A percentile compares a stretch with the other conserved stretches of the same genome.
Evolutionary conservation across 495 filamentous ascomycete genomes (phyloP).

Genomic region (Penicillium salamii): DNA sequence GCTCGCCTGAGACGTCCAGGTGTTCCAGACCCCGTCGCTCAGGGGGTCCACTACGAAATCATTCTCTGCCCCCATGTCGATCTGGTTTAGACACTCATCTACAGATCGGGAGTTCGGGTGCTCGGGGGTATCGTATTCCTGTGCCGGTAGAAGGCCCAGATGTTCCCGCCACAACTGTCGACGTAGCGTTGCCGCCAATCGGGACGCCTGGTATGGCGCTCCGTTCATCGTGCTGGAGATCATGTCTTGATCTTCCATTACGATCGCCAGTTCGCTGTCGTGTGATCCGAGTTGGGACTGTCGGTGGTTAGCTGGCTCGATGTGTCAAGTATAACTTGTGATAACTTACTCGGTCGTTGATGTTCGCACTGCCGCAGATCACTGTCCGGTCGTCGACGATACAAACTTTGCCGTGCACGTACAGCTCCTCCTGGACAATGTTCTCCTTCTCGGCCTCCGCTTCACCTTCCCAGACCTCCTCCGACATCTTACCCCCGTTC

Average conservation of each 20-base stretch:
- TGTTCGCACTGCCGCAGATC: slow-evolving; percentile 84
- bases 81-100: slow-evolving; percentile 67
- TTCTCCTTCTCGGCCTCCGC: slow-evolving; percentile 74
- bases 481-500: slow-evolving; percentile 57
- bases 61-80: slow-evolving; percentile 60
- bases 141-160: slow-evolving; percentile 75
- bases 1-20: slow-evolving; percentile 74
- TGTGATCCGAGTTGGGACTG: slow-evolving; percentile 82
- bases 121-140: slow-evolving; percentile 64
- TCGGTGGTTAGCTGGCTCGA: slow-evolving; percentile 8
- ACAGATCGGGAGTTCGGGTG: slow-evolving; percentile 84
- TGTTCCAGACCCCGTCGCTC: slow-evolving; percentile 75
- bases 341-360: slow-evolving; percentile 74
- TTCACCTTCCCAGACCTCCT: slow-evolving; percentile 70
- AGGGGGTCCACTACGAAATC: slow-evolving; percentile 82
- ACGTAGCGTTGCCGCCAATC: slow-evolving; percentile 76
- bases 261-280: slow-evolving; percentile 88
- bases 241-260: slow-evolving; percentile 81
- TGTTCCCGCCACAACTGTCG: slow-evolving; percentile 92
- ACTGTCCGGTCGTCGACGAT: slow-evolving; percentile 81
- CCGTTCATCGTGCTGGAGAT: slow-evolving; percentile 78
- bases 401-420: slow-evolving; percentile 84
- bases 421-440: slow-evolving; percentile 92
- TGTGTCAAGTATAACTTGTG: not conserved
- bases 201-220: slow-evolving; percentile 66